phyloP scores from a whole-genome alignment of 169 alveolate species.

The Eimeria necatrix region DNA sequence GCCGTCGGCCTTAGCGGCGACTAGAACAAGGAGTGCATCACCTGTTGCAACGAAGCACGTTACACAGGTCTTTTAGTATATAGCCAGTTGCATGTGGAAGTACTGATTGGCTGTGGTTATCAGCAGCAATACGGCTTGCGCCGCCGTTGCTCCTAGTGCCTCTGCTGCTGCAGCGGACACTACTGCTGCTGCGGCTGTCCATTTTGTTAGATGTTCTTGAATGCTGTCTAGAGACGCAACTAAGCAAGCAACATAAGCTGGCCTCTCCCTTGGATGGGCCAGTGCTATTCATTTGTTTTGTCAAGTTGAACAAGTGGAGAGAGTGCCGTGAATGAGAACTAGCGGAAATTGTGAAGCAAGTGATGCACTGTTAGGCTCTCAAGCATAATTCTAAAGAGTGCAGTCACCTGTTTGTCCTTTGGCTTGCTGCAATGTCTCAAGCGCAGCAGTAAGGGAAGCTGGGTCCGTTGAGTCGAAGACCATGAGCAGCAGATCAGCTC shows the following conservation, averaged over 20 bases:
- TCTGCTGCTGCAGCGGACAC: not conserved
- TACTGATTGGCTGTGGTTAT: not conserved
- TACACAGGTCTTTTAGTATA: not conserved
- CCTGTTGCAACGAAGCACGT: constrained; percentile 1
- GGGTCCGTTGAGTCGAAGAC: constrained; percentile 21
- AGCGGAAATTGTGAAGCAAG: not conserved
- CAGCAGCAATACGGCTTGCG: not conserved
- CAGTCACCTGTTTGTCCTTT: not conserved
- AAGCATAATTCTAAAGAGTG: not conserved
- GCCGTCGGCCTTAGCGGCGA: constrained; percentile 60
- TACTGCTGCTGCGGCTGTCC: not conserved
- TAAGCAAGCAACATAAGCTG: too few relatives aligned
- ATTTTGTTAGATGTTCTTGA: too few relatives aligned
- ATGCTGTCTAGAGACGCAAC: too few relatives aligned
- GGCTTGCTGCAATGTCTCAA: not conserved
- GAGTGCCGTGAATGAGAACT: too few relatives aligned
- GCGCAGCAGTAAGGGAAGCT: not conserved
- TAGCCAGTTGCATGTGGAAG: not conserved
- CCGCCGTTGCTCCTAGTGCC: not conserved
- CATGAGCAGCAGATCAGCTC: constrained; percentile 23
- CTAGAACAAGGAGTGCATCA: constrained; percentile 16
- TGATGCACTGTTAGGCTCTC: not conserved
- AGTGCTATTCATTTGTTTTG: too few relatives aligned
- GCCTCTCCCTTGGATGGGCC: too few relatives aligned
- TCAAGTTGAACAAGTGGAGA: too few relatives aligned